A percentile compares a stretch with the other conserved stretches of the same genome.
Conservation (phyloP, 2,329 filamentous ascomycete genomes). For the Calonectria honghensis region DNA sequence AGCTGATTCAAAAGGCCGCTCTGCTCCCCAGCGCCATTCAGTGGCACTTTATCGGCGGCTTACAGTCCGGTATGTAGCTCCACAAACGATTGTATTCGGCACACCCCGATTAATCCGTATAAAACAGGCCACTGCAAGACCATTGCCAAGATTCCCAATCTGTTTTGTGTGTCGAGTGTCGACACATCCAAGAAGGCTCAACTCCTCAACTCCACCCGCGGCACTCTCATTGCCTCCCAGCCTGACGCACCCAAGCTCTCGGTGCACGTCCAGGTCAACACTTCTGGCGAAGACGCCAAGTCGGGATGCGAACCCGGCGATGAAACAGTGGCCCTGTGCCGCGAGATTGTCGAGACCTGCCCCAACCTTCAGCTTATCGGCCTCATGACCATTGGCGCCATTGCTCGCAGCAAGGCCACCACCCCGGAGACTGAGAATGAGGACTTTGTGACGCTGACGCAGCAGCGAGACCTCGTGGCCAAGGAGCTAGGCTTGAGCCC, state of each 20-base stretch:
- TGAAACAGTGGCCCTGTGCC: conserved; percentile 79
- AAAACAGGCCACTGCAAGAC: conserved; percentile 87
- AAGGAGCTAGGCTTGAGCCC: conserved; percentile 67
- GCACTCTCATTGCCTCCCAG: conserved; percentile 68
- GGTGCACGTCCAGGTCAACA: conserved; percentile 96
- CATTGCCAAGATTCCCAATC: conserved; percentile 89
- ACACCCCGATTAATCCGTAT: conserved; percentile 31
- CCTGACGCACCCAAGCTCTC: conserved; percentile 71
- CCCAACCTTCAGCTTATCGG: conserved; percentile 85
- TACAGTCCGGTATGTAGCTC: conserved; percentile 80
- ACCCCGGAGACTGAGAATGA: conserved; percentile 89
- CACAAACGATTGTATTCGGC: background rate
- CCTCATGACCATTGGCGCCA: conserved; percentile 98
- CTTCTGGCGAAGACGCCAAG: conserved; percentile 90
- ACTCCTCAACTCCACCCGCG: conserved; percentile 85
- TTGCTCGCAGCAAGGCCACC: conserved; percentile 86
- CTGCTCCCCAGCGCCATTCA: conserved; percentile 84
- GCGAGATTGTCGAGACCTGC: conserved; percentile 81
- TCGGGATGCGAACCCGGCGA: conserved; percentile 84
- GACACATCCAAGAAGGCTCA: conserved; percentile 92
- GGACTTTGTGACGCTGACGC: conserved; percentile 83
- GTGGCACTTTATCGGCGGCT: conserved; percentile 97
- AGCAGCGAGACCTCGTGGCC: conserved; percentile 82
- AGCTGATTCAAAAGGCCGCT: conserved; percentile 89
- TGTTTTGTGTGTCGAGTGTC: conserved; percentile 94